phyloP scores from a whole-genome alignment of 805 yeast genomes.

The Pichia phayaonensis region DNA sequence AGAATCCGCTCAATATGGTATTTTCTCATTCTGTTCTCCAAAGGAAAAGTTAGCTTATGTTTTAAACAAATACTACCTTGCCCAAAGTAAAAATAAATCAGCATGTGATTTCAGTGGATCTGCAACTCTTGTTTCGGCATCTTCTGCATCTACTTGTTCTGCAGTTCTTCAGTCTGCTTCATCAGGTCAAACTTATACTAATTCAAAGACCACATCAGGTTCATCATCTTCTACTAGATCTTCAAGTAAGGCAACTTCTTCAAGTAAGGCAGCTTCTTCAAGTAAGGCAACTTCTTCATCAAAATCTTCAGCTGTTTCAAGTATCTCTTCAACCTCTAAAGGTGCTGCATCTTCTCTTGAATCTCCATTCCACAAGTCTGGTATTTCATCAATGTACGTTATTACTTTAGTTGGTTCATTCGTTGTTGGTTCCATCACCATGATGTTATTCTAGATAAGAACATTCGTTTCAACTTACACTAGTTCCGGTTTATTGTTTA shows the following conservation, averaged over 20 bases:
- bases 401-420: slow-evolving; percentile 6
- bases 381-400: slow-evolving; percentile 24
- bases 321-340: slow-evolving; percentile 8
- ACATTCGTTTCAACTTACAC: background rate
- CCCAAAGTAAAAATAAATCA: slow-evolving; percentile 33
- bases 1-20: slow-evolving; percentile 59
- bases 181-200: slow-evolving; percentile 19
- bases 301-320: slow-evolving; percentile 25
- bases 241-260: background rate
- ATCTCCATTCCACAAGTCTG: slow-evolving; percentile 23
- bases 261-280: slow-evolving; percentile 22
- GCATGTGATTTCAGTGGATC: slow-evolving; percentile 72
- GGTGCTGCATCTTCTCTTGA: slow-evolving; percentile 4
- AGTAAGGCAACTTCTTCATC: slow-evolving; percentile 20
- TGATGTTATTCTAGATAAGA: slow-evolving; percentile 3
- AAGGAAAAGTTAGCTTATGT: slow-evolving; percentile 63
- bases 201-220: slow-evolving; percentile 15
- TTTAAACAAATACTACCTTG: slow-evolving; percentile 54
- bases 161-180: slow-evolving; percentile 28
- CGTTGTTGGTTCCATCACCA: slow-evolving; percentile 4
- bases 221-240: slow-evolving; percentile 10
- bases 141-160: slow-evolving; percentile 38
- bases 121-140: slow-evolving; percentile 45
- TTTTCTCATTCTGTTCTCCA: slow-evolving; percentile 64
- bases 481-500: background rate